These are phyloP conservation scores for Neurospora sp. DNA, from an alignment of 2,329 filamentous ascomycete genomes.

Conservation along the genomic window DNA sequence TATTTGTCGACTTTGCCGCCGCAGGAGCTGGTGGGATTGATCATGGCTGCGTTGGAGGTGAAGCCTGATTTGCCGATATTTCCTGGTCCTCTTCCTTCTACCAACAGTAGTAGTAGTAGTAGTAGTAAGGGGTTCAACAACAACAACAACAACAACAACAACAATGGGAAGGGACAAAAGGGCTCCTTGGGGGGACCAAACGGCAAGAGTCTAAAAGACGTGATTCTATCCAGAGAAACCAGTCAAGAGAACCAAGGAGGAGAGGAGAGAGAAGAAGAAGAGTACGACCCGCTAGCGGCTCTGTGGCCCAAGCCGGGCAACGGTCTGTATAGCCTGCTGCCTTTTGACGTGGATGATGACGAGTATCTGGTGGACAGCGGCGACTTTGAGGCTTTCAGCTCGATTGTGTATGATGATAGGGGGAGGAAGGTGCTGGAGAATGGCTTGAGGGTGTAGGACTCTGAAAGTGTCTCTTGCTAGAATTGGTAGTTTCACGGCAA, in stretches of 20 bases:
- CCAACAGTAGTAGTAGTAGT: background rate
- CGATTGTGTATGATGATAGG: constrained; percentile 20
- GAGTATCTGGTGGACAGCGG: constrained; percentile 18
- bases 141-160: background rate
- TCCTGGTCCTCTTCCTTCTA: constrained; percentile 4
- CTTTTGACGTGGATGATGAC: constrained; percentile 18
- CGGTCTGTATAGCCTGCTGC: constrained; percentile 20
- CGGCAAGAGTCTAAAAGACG: background rate
- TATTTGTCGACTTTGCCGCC: constrained; percentile 55
- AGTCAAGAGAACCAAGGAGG: constrained; percentile 6
- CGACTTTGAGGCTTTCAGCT: constrained; percentile 22
- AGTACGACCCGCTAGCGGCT: constrained; percentile 18
- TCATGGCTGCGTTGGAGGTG: constrained; percentile 50
- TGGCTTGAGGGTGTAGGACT: constrained; percentile 19
- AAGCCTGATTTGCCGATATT: constrained; percentile 61
- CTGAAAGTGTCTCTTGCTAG: background rate
- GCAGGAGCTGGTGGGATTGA: constrained; percentile 51
- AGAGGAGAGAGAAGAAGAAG: constrained; percentile 17
- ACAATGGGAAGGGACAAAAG: background rate
- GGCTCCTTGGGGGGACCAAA: constrained; percentile 1
- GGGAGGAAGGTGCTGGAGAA: constrained; percentile 23
- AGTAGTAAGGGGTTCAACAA: background rate
- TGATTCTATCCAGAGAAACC: background rate
- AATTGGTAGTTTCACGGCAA: background rate
- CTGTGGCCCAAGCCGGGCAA: constrained; percentile 21